Conservation (phyloP, 1,139 yeast species). For the Hyphopichia fennica region DNA sequence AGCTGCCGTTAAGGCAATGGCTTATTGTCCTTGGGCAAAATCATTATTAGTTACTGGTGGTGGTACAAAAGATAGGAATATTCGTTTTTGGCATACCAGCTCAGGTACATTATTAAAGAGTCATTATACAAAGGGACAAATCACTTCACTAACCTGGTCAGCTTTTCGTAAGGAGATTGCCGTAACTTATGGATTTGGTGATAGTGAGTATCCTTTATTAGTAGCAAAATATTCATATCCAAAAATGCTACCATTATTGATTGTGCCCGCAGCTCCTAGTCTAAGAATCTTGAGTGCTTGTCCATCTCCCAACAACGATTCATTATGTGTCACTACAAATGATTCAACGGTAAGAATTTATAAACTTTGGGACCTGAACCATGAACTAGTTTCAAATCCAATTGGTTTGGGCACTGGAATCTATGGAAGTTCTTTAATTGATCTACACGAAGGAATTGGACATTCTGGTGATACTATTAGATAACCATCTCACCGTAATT, state of each 20-base stretch:
- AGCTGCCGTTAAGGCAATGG: constrained; percentile 46
- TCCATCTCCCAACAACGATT: constrained; percentile 58
- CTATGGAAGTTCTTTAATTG: constrained; percentile 61
- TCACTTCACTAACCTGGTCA: constrained; percentile 82
- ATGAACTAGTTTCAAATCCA: not conserved
- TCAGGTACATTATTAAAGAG: constrained; percentile 68
- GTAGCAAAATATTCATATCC: constrained; percentile 70
- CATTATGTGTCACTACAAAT: constrained; percentile 71
- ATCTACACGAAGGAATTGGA: constrained; percentile 54
- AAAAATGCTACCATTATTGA: constrained; percentile 45
- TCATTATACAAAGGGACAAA: constrained; percentile 63
- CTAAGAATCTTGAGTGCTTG: constrained; percentile 66
- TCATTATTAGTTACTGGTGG: constrained; percentile 46
- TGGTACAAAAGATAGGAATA: constrained; percentile 43
- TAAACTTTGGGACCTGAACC: constrained; percentile 61
- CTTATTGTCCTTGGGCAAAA: constrained; percentile 47
- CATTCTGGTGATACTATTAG: constrained; percentile 17
- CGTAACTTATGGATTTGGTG: constrained; percentile 82
- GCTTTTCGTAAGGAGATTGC: constrained; percentile 57
- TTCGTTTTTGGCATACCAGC: constrained; percentile 80
- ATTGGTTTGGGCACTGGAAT: constrained; percentile 16
- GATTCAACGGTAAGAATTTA: constrained; percentile 77
- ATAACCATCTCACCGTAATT: too few species aligned
- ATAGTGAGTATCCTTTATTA: constrained; percentile 43
- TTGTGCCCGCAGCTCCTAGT: constrained; percentile 53